Base-by-base conservation (phyloP, 2,329 filamentous ascomycete species). In the Trichoderma guizhouense region DNA sequence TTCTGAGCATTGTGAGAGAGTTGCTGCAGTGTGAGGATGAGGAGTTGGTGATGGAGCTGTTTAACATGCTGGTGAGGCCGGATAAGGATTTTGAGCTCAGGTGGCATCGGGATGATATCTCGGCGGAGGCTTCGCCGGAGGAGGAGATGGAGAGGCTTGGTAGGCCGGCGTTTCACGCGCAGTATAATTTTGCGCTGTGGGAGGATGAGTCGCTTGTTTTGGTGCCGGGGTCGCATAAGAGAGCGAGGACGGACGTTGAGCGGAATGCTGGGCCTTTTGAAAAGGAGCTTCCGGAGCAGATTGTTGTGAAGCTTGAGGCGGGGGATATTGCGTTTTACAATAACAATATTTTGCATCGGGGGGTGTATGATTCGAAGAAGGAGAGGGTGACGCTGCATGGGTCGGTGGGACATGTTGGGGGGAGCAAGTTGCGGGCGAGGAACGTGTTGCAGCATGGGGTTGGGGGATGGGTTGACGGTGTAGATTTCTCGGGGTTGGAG, bases 251-350 rank as follows among this genome's bases (percentile, higher is more conserved):
- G 1, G 86, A 89, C 5, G 79, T 76, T 0, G 94, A 97, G 85
- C 85, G 93, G 14, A 80, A 77, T 7, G 93, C 93, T 0, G 89
- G 85, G 24, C 90, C 91, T 0, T 92, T 89, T 76, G 91, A 91
- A 75, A 78, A 82, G 3, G 77, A 83, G 2, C 76, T 96, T 75
- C 89, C 90, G 0, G 88, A 84, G 0, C 90, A 94, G 83, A 78
- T 91, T 15, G 82, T 88, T 4, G 93, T 97, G 18, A 78, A 84
- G 78, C 83, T 97, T 73, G 83, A 87, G 74, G 86, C 93, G 0
- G 94, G 94, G 0, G 94, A 97, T 81, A 89, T 92, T 18, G 92
- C 92, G 55, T 97, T 97, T 77, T 97, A 97, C 79, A 90, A 97
- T 80, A 97, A 95, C 78, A 97, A 97, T 80, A 97, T 97, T 74